These are phyloP conservation scores for Xylaria palmicola DNA, from an alignment of 495 filamentous ascomycete species.

Conservation along the genomic window DNA sequence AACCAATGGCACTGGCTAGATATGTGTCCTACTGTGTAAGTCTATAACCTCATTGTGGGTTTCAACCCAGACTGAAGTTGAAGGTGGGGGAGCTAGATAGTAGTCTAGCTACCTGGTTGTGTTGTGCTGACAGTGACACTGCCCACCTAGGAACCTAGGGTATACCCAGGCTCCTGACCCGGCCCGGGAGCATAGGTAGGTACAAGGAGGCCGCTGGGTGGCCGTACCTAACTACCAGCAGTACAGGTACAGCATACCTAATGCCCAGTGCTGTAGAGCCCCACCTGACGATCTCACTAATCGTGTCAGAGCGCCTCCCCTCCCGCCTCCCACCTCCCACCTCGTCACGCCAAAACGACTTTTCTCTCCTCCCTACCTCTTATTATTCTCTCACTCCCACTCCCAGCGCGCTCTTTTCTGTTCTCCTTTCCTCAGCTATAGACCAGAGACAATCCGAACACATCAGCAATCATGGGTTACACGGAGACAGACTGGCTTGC, in stretches of 20 bases:
- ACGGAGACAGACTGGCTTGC: constrained; percentile 79
- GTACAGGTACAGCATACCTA: not conserved
- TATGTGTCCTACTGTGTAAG: not conserved
- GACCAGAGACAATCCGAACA: constrained; percentile 14
- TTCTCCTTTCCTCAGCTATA: constrained; percentile 16
- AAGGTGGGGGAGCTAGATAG: too few species aligned
- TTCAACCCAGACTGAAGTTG: too few species aligned
- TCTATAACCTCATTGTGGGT: not conserved
- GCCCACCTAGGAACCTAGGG: too few species aligned
- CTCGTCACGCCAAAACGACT: constrained; percentile 1
- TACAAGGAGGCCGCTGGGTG: too few species aligned
- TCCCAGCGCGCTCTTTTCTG: constrained; percentile 25
- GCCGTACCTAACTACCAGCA: not conserved
- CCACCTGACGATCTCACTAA: constrained; percentile 17
- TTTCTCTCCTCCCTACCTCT: constrained; percentile 10
- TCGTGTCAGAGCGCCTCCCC: constrained; percentile 1
- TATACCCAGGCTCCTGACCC: too few species aligned
- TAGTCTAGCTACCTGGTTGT: too few species aligned
- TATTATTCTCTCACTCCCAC: constrained; percentile 28
- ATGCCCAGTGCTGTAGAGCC: not conserved
- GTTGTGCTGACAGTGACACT: too few species aligned
- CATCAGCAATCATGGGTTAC: constrained; percentile 77
- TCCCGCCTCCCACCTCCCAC: not conserved
- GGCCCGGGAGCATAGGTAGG: too few species aligned
- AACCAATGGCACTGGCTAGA: too few species aligned